Percentiles rank a stretch among this genome's conserved stretches.
phyloP scores from a whole-genome alignment of 2,329 filamentous ascomycete genomes.

The Acarospora socialis region DNA sequence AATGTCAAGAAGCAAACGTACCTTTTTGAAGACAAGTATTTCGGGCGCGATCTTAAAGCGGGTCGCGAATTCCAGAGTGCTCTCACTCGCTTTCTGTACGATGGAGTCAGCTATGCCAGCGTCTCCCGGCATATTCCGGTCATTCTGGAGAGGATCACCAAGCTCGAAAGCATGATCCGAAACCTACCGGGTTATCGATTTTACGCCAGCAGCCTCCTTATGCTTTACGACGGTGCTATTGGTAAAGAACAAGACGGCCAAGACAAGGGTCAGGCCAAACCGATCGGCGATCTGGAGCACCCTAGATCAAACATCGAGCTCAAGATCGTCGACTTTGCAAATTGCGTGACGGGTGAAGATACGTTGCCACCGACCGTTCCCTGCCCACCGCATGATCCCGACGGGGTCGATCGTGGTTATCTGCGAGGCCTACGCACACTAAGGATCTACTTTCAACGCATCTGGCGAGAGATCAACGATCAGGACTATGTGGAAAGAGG shows the following conservation, averaged over 20 bases:
- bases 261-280: constrained; percentile 15
- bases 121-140: constrained; percentile 76
- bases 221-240: constrained; percentile 73
- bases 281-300: constrained; percentile 7
- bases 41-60: constrained; percentile 73
- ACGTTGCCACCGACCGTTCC: constrained; percentile 38
- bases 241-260: constrained; percentile 12
- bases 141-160: constrained; percentile 68
- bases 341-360: constrained; percentile 85
- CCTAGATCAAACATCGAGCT: constrained; percentile 53
- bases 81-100: constrained; percentile 77
- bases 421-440: constrained; percentile 69
- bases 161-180: constrained; percentile 70
- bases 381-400: constrained; percentile 70
- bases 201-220: constrained; percentile 85
- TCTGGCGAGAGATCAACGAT: constrained; percentile 59
- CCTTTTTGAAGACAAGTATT: constrained; percentile 97
- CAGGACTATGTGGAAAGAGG: constrained; percentile 30
- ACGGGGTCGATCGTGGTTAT: constrained; percentile 77
- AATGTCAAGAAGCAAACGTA: constrained; percentile 71
- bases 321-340: constrained; percentile 97
- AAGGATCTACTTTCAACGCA: constrained; percentile 70
- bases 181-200: constrained; percentile 76
- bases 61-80: constrained; percentile 81
- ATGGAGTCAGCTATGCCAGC: constrained; percentile 67